Conservation (phyloP, 305 asterid species). For the Fraxinus sp. region DNA sequence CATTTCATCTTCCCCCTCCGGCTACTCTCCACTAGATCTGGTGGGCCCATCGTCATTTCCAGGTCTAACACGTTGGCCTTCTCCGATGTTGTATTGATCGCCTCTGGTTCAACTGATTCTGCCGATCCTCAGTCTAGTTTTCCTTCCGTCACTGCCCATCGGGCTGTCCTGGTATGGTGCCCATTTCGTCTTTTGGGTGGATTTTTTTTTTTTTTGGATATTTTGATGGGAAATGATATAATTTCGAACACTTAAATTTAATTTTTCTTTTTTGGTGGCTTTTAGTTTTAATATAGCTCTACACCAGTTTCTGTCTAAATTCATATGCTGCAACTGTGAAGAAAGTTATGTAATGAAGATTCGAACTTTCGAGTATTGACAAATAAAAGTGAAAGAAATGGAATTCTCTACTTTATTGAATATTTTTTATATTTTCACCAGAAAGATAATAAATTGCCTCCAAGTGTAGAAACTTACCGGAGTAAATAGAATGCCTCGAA, state of each 20-base stretch:
- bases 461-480: too few species aligned
- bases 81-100: constrained; percentile 73
- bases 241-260: too few species aligned
- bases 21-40: constrained; percentile 27
- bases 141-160: constrained; percentile 76
- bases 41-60: constrained; percentile 21
- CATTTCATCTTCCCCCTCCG: constrained; percentile 32
- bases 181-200: background rate
- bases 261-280: background rate
- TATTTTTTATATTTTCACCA: background rate
- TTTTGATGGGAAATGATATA: too few species aligned
- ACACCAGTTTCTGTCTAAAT: background rate
- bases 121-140: constrained; percentile 26
- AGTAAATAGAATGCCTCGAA: too few species aligned
- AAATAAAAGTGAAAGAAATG: background rate
- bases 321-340: background rate
- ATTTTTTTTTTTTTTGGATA: too few species aligned
- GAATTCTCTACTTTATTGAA: background rate
- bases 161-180: constrained; percentile 64
- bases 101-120: constrained; percentile 36
- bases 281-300: background rate
- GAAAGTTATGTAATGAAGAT: too few species aligned
- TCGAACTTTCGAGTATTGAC: too few species aligned
- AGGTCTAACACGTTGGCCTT: constrained; percentile 41
- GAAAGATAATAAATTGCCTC: background rate